These are phyloP conservation scores for Kluyveromyces lactis DNA, from an alignment of 805 yeast genomes.

Conservation along the genomic window DNA sequence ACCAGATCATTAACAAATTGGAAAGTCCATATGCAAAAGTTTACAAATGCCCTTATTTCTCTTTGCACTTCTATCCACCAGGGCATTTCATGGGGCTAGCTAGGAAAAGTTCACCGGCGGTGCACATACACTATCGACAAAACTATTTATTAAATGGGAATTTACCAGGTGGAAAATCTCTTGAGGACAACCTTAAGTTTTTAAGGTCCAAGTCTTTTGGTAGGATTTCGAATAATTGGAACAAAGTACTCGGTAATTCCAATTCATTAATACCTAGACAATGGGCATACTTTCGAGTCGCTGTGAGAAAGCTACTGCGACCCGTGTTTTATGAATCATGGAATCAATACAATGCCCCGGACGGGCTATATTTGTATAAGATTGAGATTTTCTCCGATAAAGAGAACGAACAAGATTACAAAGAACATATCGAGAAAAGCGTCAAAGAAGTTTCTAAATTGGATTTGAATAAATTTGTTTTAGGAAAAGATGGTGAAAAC, in stretches of 20 bases:
- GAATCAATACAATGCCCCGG: slow-evolving; percentile 21
- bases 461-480: slow-evolving; percentile 16
- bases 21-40: slow-evolving; percentile 9
- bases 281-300: slow-evolving; percentile 3
- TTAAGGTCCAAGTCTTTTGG: slow-evolving; percentile 10
- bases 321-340: slow-evolving; percentile 8
- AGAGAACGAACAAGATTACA: slow-evolving; percentile 10
- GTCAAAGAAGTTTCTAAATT: slow-evolving; percentile 15
- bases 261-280: slow-evolving; percentile 12
- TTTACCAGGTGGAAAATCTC: slow-evolving; percentile 5
- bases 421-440: slow-evolving; percentile 11
- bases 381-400: slow-evolving; percentile 17
- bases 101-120: slow-evolving; percentile 25
- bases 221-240: slow-evolving; percentile 21
- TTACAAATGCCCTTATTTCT: slow-evolving; percentile 18
- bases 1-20: background rate
- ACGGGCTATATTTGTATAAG: slow-evolving; percentile 24
- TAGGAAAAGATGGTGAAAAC: slow-evolving; percentile 5
- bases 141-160: slow-evolving; percentile 14
- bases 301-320: background rate
- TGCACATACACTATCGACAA: slow-evolving; percentile 15
- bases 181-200: slow-evolving; percentile 1
- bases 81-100: slow-evolving; percentile 23
- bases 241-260: slow-evolving; percentile 12
- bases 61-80: slow-evolving; percentile 21